Evolutionary conservation across 495 filamentous ascomycete genomes (phyloP), one percentile per base, ranked within the genome.

Genomic region (Usnea hakonensis): DNA sequence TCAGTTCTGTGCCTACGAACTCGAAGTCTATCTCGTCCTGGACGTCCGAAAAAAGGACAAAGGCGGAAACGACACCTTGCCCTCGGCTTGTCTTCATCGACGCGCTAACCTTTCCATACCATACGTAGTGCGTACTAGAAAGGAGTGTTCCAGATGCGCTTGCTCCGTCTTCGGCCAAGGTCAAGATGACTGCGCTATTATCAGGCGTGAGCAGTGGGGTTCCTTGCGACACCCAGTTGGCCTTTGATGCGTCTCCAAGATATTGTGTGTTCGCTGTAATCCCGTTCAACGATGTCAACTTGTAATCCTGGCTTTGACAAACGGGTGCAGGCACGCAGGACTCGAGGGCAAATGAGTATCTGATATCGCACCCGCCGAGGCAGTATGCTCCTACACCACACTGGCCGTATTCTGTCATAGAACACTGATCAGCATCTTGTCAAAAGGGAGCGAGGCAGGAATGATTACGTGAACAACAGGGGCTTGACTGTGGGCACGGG

Each of bases 21-120:
- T 98, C 94, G 71, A 89, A 97, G 74, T 98, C 94, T 70, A 98
- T 95, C 73, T 98, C 94, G 70, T 98, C 94, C 78, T 96, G 95
- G 68, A 94, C 88, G 71, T 97, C 94, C 37, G 86, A 88, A 68
- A 97, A 81, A 66, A 97, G 77, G 72, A 98, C 97, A 73, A 98
- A 98, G 17, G 92, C 94, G 26, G 91, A 91, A 7, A 98, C 90
- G 37, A 97, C 94, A 78, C 94, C 94, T 35, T 76, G 72, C 48
- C 90, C 92, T 67, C 88, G 84, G 62, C 87, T 88, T 9, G 90
- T 92, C 82, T 91, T 96, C 74, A 98, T 77, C 32, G 78, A 87
- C 21, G 89, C 91, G 68, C 85, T 88, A 65, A 97, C 84, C 73
- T 87, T 95, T 69, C 94, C 94, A 72, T 98, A 98, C 95, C 93